Conservation (phyloP, 768 basidiomycete genomes). For the Suillus discolor region DNA sequence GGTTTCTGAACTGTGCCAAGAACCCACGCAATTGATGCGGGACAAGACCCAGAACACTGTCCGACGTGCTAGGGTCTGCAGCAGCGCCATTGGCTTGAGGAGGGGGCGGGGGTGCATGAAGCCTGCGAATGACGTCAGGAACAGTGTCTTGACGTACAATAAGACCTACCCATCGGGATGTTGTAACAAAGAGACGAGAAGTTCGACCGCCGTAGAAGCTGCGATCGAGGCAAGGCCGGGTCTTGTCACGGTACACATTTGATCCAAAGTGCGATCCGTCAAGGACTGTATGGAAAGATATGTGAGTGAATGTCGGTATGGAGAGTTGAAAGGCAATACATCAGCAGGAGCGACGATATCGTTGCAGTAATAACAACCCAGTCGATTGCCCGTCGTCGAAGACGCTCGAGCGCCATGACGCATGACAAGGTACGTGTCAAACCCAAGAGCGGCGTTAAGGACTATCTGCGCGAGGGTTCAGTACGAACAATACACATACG, state of each 20-base stretch:
- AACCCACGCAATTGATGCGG: slow-evolving; percentile 95
- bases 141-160: not conserved
- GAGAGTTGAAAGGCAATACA: slow-evolving; percentile 47
- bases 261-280: slow-evolving; percentile 92
- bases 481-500: not conserved
- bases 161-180: slow-evolving; percentile 79
- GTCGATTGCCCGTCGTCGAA: slow-evolving; percentile 35
- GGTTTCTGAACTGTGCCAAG: slow-evolving; percentile 82
- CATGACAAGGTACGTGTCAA: slow-evolving; percentile 97
- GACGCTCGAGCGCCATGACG: slow-evolving; percentile 76
- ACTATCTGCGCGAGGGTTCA: slow-evolving; percentile 60
- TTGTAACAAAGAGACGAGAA: slow-evolving; percentile 86
- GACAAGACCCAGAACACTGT: slow-evolving; percentile 78
- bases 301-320: not conserved
- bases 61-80: slow-evolving; percentile 29
- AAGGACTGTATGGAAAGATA: slow-evolving; percentile 45
- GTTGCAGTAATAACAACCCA: slow-evolving; percentile 99
- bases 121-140: slow-evolving; percentile 35
- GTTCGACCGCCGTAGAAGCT: slow-evolving; percentile 88
- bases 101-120: slow-evolving; percentile 73
- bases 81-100: slow-evolving; percentile 36
- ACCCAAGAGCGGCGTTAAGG: slow-evolving; percentile 92
- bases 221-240: slow-evolving; percentile 95
- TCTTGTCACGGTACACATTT: slow-evolving; percentile 98
- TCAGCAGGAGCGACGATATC: slow-evolving; percentile 97